phyloP scores from a whole-genome alignment of 176 grass and related monocot species.

The Coix lacrymajobi region DNA sequence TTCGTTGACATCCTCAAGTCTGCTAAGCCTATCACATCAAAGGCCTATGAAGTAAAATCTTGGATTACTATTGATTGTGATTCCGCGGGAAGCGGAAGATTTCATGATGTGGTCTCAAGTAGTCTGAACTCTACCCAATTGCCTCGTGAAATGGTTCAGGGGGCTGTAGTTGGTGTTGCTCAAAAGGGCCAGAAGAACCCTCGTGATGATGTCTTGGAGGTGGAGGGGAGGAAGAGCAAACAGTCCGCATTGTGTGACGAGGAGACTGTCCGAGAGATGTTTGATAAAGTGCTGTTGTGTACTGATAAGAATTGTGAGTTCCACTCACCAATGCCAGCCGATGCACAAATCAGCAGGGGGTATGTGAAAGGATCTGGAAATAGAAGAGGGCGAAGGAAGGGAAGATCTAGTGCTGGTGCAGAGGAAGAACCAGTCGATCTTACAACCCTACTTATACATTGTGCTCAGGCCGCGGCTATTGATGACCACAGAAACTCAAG shows the following conservation, averaged over 20 bases:
- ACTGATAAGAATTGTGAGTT: constrained; percentile 15
- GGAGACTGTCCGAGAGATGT: constrained; percentile 43
- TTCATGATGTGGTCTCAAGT: neutral
- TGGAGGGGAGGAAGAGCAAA: constrained; percentile 32
- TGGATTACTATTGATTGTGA: neutral
- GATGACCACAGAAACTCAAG: constrained; percentile 26
- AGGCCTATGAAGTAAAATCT: neutral
- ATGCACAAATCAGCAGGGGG: neutral
- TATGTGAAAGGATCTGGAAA: constrained; percentile 42
- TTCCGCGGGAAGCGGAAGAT: neutral
- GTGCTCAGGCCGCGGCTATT: constrained; percentile 37
- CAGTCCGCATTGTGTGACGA: constrained; percentile 28
- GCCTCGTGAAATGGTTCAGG: neutral
- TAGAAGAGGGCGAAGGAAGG: constrained; percentile 34
- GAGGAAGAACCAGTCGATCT: constrained; percentile 37
- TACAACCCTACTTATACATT: constrained; percentile 34
- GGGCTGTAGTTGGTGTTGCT: neutral
- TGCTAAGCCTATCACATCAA: neutral
- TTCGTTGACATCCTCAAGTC: constrained; percentile 37
- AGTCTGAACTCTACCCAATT: neutral
- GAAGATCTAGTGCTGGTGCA: neutral
- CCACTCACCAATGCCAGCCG: neutral
- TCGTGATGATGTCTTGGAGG: neutral
- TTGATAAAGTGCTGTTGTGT: constrained; percentile 42
- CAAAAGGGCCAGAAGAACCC: constrained; percentile 35